Evolutionary conservation across 257 asterid genomes (phyloP).

Genomic region (Handroanthus guayacan): DNA sequence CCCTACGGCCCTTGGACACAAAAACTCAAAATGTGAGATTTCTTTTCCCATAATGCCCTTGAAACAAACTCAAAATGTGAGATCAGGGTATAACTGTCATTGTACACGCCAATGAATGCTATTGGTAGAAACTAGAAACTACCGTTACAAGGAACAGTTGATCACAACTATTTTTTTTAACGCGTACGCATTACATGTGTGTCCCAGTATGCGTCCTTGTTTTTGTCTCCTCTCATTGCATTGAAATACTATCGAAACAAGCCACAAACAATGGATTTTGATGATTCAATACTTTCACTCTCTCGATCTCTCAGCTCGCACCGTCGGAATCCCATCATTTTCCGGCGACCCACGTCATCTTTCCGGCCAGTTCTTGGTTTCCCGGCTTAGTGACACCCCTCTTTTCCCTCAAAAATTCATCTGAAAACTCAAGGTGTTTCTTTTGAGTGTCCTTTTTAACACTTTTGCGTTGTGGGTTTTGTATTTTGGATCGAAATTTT

Average conservation of each 20-base stretch:
- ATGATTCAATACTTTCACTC: slow-evolving; percentile 38
- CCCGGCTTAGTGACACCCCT: slow-evolving; percentile 36
- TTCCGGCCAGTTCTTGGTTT: slow-evolving; percentile 37
- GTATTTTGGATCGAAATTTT: slow-evolving; percentile 13
- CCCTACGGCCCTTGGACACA: too few species aligned
- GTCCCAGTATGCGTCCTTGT: slow-evolving; percentile 44
- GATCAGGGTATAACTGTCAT: slow-evolving; percentile 19
- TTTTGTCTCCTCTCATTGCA: slow-evolving; percentile 50
- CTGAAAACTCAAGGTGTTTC: slow-evolving; percentile 40
- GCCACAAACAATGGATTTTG: slow-evolving; percentile 45
- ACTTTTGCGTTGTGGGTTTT: slow-evolving; percentile 23
- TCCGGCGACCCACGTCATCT: slow-evolving; percentile 49
- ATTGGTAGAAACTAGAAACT: background rate
- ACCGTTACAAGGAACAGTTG: slow-evolving; percentile 19
- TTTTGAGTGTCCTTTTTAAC: background rate
- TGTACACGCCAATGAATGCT: background rate
- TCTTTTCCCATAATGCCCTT: background rate
- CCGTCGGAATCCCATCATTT: slow-evolving; percentile 46
- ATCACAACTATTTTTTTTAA: slow-evolving; percentile 14
- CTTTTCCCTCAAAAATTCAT: slow-evolving; percentile 23
- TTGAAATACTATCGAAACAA: slow-evolving; percentile 38
- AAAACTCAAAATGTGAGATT: background rate
- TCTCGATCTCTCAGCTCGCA: slow-evolving; percentile 44
- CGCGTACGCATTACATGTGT: slow-evolving; percentile 41
- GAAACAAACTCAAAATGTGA: background rate